These are phyloP conservation scores for Epicoccum sorghinum DNA, from an alignment of 2,329 filamentous ascomycete genomes.

Conservation along the genomic window DNA sequence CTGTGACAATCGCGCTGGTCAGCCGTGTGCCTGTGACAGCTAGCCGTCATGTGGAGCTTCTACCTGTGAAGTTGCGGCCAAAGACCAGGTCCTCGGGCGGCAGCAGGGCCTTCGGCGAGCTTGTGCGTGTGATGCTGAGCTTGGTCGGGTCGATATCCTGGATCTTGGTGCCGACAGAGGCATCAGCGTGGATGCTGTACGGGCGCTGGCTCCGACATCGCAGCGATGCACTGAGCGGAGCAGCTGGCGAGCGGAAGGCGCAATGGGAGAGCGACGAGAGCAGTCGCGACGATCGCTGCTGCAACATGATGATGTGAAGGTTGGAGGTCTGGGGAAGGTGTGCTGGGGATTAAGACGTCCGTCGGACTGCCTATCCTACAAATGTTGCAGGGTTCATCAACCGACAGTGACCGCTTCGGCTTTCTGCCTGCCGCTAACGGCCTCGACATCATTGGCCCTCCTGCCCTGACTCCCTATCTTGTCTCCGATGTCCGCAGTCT, in stretches of 20 bases:
- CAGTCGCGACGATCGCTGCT: slow-evolving; percentile 42
- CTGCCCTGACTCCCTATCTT: neutral
- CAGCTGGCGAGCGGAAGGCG: slow-evolving; percentile 32
- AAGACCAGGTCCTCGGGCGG: slow-evolving; percentile 86
- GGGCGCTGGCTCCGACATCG: slow-evolving; percentile 54
- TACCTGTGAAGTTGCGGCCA: slow-evolving; percentile 88
- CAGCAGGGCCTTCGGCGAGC: slow-evolving; percentile 73
- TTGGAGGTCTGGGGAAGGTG: slow-evolving; percentile 19
- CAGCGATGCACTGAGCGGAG: slow-evolving; percentile 48
- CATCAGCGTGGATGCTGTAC: slow-evolving; percentile 58
- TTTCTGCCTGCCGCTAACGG: slow-evolving; percentile 18
- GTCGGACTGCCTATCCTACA: slow-evolving; percentile 16
- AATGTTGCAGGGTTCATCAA: slow-evolving; percentile 30
- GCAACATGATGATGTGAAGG: slow-evolving; percentile 41
- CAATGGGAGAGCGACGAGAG: slow-evolving; percentile 41
- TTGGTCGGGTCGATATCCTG: slow-evolving; percentile 77
- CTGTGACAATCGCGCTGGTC: slow-evolving; percentile 54
- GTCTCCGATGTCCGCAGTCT: slow-evolving; percentile 11
- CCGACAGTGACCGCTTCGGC: slow-evolving; percentile 37
- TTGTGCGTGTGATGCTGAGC: slow-evolving; percentile 76
- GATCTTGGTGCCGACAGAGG: slow-evolving; percentile 59
- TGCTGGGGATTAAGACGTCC: slow-evolving; percentile 19
- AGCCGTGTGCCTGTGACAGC: slow-evolving; percentile 10
- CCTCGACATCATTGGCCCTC: slow-evolving; percentile 7
- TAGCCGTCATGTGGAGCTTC: slow-evolving; percentile 13